phyloP scores from a whole-genome alignment of 768 basidiomycete genomes.

The Tubosaeta sp. region DNA sequence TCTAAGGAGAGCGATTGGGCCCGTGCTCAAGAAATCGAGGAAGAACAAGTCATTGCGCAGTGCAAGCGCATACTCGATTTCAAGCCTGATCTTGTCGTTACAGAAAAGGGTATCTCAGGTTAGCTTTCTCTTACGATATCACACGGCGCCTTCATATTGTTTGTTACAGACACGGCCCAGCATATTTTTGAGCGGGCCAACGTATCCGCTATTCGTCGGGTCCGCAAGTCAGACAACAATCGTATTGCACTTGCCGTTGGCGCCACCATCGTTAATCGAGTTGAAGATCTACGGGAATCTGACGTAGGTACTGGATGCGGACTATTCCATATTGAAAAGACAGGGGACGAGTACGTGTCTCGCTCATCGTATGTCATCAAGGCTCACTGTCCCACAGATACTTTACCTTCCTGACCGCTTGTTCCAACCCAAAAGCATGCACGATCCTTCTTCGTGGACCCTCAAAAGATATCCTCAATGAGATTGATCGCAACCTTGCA shows the following conservation, averaged over 20 bases:
- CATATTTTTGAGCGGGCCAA: slow-evolving; percentile 83
- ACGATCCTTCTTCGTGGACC: slow-evolving; percentile 97
- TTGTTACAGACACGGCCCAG: slow-evolving; percentile 77
- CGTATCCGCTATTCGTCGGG: slow-evolving; percentile 92
- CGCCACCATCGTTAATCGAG: slow-evolving; percentile 94
- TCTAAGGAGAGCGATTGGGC: slow-evolving; percentile 93
- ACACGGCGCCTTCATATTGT: not conserved
- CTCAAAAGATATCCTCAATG: slow-evolving; percentile 96
- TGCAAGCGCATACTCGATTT: slow-evolving; percentile 85
- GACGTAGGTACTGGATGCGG: slow-evolving; percentile 95
- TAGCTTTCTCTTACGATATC: slow-evolving; percentile 18
- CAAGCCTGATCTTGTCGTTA: slow-evolving; percentile 92
- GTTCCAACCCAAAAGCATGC: slow-evolving; percentile 89
- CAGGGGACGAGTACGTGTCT: slow-evolving; percentile 79
- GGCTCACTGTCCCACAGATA: slow-evolving; percentile 48
- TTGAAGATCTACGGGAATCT: slow-evolving; percentile 88
- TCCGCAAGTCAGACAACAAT: slow-evolving; percentile 98
- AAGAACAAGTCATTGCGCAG: slow-evolving; percentile 90
- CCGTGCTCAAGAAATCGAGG: slow-evolving; percentile 88
- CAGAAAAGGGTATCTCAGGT: slow-evolving; percentile 98
- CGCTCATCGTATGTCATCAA: not conserved
- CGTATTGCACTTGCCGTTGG: slow-evolving; percentile 94
- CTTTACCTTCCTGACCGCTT: slow-evolving; percentile 96
- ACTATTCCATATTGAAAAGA: slow-evolving; percentile 94
- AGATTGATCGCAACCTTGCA: slow-evolving; percentile 95